Conservation (phyloP, 2,329 filamentous ascomycete genomes). For the Claviceps purpurea region DNA sequence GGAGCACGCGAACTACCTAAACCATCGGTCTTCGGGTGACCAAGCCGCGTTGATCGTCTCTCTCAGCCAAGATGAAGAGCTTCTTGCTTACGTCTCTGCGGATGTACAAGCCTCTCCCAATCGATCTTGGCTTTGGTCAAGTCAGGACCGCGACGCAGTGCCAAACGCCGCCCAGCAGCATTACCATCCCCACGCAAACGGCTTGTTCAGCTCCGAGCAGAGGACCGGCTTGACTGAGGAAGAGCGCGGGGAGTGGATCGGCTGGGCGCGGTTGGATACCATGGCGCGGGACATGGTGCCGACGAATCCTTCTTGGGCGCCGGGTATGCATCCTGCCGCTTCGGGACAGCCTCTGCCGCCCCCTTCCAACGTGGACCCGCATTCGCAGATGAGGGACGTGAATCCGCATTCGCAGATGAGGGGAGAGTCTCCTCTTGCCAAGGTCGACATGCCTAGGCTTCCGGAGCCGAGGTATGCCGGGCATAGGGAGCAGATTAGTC, state of each 20-base stretch:
- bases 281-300: slow-evolving; percentile 20
- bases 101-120: slow-evolving; percentile 74
- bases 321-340: slow-evolving; percentile 15
- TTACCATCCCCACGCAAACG: slow-evolving; percentile 19
- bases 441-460: slow-evolving; percentile 16
- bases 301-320: slow-evolving; percentile 19
- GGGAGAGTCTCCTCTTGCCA: slow-evolving; percentile 17
- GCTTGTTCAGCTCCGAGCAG: slow-evolving; percentile 31
- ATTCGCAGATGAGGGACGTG: slow-evolving; percentile 15
- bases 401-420: slow-evolving; percentile 17
- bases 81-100: slow-evolving; percentile 72
- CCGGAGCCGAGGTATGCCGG: slow-evolving; percentile 19
- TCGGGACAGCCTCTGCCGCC: slow-evolving; percentile 14
- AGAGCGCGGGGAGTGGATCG: slow-evolving; percentile 58
- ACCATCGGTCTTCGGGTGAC: slow-evolving; percentile 19
- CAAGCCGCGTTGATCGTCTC: slow-evolving; percentile 19
- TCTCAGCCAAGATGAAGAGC: slow-evolving; percentile 59
- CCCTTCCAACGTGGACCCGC: too few species aligned
- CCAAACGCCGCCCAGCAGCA: slow-evolving; percentile 11
- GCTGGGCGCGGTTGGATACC: slow-evolving; percentile 62
- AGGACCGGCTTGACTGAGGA: slow-evolving; percentile 40
- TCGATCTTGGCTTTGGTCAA: slow-evolving; percentile 72
- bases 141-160: slow-evolving; percentile 35
- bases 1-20: slow-evolving; percentile 29
- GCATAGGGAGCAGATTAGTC: slow-evolving; percentile 14